Base-by-base conservation (phyloP, 2,329 filamentous ascomycete genomes). In the Cephalotrichum gorgonifer region DNA sequence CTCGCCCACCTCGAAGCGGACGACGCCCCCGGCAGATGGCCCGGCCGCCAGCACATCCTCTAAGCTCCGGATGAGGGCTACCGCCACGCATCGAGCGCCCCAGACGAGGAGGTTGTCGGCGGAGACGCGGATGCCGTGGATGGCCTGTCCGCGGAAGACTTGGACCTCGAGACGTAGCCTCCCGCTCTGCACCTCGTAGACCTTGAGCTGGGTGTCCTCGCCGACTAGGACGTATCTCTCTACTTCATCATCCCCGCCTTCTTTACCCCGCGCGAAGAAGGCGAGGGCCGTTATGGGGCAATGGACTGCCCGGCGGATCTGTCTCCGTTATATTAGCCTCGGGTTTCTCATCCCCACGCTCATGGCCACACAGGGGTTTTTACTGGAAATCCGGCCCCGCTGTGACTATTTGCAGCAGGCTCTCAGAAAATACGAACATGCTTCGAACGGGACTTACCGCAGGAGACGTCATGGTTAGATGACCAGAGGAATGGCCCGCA, bases 61-160 rank as follows among this genome's bases (percentile, higher is more conserved):
- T 4, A 12, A 22, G 43, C 49, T 49, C 17, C 53, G 65, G 54
- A 52, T 60, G 22, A 43, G 31, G 7, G 52, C 52, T 27, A 61
- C 46, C 30, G 68, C 75, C n/a, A 86, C 65, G 2, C 71, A 76
- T 15, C 72, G 70, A 2, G 81, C 84, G 35, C 88, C 88, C 86
- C 87, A 94, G 15, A 83, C 65, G 6, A 91, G 68, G 9, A 81
- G 54, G 39, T 64, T 56, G 7, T 57, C 56, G 22, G 52, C 52
- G 2, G 44, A 25, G 58, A 79, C 64, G n/a, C 71, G 64, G 48
- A 91, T 79, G 3, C 87, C 87, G 62, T 93, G 88, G 46, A 93
- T 79, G 3, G 79, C 70, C 60, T 91, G 86, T n/a, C 73, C 72
- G 15, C 65, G 58, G 58, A 93, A 90, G 27, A 88, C 64, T 23